Conservation (phyloP, 2,329 filamentous ascomycete genomes). For the Cytospora piceae region DNA sequence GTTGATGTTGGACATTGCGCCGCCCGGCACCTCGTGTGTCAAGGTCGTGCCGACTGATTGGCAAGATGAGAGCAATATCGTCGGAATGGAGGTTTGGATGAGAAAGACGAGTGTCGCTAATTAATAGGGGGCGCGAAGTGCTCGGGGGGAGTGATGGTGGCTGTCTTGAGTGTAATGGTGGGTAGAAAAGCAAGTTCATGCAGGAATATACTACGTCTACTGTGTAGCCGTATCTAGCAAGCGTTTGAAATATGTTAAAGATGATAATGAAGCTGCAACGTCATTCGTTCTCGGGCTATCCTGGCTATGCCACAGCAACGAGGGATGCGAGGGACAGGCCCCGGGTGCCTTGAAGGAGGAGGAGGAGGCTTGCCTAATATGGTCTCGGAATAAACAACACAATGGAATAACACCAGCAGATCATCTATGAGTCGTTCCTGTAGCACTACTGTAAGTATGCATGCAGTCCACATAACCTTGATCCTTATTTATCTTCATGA, state of each 20-base stretch:
- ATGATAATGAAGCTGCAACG: background rate
- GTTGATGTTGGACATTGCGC: constrained; percentile 22
- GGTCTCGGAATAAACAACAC: background rate
- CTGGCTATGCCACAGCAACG: background rate
- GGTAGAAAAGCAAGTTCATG: background rate
- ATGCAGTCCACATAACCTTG: background rate
- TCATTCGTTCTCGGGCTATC: background rate
- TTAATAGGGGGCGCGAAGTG: too few relatives aligned
- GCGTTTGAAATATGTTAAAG: background rate
- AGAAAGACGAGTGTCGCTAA: background rate
- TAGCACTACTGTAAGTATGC: too few relatives aligned
- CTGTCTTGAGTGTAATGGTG: background rate
- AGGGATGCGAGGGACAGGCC: too few relatives aligned
- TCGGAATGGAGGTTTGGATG: background rate
- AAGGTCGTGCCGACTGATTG: background rate
- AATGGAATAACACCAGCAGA: background rate
- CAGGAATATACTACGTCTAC: background rate
- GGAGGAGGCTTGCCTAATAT: background rate
- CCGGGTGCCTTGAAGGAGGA: background rate
- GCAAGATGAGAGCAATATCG: background rate
- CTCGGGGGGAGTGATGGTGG: background rate
- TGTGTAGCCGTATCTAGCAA: background rate
- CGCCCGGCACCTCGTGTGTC: background rate
- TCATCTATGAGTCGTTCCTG: background rate
- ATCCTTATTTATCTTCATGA: background rate